Base-by-base conservation (phyloP, 208 protist species). In the Leishmania aethiopica region DNA sequence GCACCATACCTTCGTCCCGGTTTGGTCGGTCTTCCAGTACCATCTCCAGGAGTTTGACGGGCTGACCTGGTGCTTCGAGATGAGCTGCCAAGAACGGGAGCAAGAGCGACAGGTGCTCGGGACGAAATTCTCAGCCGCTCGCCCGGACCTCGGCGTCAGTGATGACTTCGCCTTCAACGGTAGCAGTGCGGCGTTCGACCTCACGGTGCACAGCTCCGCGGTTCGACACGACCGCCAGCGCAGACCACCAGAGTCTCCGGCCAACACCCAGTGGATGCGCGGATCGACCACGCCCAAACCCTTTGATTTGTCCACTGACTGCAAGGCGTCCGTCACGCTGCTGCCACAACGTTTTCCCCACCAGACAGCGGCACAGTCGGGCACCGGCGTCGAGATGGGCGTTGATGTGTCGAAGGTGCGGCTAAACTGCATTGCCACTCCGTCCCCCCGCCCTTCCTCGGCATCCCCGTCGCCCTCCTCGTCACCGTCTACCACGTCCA, bases 51-150 rank as follows among this genome's bases (percentile, higher is more conserved):
- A 82, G 55, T 90, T 84, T 70, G 88, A 92, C 57, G 76, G 77
- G 28, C 74, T 86, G 19, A 71, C 55, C 22, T 94, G 90, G 90
- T 75, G 82, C 78, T 92, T 90, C 76, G 88, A 90, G 82, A 79
- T 87, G 81, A 84, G 45, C 45, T 49, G 67, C 19, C 17, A 82
- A 51, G 84, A 89, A 75, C 83, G 55, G 8, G 71, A 84, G 73
- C 75, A 79, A 37, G 75, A 84, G 79, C 73, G 82, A 11, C 75
- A 87, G 60, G 72, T 89, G 53, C 79, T 92, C 42, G 53, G 73
- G 55, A 81, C 51, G 28, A 77, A 64, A 53, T 70, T 59, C 4
- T 59, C 77, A 77, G 22, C 66, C 10, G 37, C 4, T 45, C 49
- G 45, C 40, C 53, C n/a, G 32, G 53, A 51, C 55, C 47, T 60